phyloP scores from a whole-genome alignment of 1,284 basidiomycete species.

The Porogramme epimiltina region DNA sequence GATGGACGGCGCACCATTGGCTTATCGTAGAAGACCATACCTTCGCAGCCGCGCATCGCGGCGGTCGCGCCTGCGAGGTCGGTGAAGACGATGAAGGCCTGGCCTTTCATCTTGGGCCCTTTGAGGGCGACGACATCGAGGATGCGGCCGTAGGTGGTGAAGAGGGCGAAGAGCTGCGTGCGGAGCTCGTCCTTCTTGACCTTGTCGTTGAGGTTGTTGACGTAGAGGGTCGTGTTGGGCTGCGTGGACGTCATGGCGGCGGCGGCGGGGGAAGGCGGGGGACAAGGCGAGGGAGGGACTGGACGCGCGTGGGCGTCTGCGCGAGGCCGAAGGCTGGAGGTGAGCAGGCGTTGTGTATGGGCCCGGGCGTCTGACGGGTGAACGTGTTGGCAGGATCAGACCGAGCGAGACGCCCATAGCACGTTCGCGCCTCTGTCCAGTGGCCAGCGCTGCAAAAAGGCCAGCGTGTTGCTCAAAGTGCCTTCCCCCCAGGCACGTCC shows the following conservation, averaged over 20 bases:
- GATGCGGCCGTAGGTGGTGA: conserved; percentile 91
- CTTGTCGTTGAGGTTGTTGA: conserved; percentile 94
- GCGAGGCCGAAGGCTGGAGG: background rate
- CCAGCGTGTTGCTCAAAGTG: conserved; percentile 1
- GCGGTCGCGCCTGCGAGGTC: conserved; percentile 88
- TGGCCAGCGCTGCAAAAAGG: conserved; percentile 16
- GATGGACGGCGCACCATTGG: conserved; percentile 67
- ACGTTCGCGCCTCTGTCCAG: conserved; percentile 14
- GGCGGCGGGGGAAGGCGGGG: background rate
- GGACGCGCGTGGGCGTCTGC: background rate
- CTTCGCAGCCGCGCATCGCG: conserved; percentile 88
- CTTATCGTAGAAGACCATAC: conserved; percentile 93
- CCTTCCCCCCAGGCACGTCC: no score
- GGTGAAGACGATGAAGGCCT: conserved; percentile 95
- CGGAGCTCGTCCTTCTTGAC: conserved; percentile 92
- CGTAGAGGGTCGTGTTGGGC: conserved; percentile 89
- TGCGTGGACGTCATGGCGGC: conserved; percentile 39
- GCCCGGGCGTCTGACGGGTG: background rate
- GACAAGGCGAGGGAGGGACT: background rate
- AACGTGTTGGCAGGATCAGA: no score
- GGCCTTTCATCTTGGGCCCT: conserved; percentile 85
- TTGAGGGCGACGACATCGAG: conserved; percentile 96
- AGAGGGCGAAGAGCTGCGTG: conserved; percentile 84
- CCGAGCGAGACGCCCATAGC: conserved; percentile 12
- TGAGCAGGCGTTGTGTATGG: conserved; percentile 13